Base-by-base conservation (phyloP, 2,329 filamentous ascomycete genomes). In the Monosporascus sp. region DNA sequence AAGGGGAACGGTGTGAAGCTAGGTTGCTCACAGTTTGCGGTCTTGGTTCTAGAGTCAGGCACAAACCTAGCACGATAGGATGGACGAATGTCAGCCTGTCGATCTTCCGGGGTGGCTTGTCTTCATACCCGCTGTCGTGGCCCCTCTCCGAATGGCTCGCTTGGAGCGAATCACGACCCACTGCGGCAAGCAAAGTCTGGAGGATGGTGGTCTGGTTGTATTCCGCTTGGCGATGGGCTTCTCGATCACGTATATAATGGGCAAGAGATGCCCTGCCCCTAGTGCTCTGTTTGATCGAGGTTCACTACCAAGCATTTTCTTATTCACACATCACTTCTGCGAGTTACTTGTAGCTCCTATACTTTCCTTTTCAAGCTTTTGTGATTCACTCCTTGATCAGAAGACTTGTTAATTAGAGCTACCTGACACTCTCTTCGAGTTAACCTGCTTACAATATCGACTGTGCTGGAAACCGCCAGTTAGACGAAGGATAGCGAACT, bases 321-420 rank as follows among this genome's bases (percentile, higher is more conserved):
- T 60, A 54, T 58, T 45, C 28, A 50, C 55, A 58, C 58, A 3
- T 55, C 50, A 61, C 56, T 52, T 63, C 63, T 35, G 31, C 31
- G 52, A 52, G 57, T 58, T 63, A 54, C 52, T 56, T 41, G 58
- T 62, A 58, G 60, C 60, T 62, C 59, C 41, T 50, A 54, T 60
- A 62, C 61, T 51, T 62, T 65, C 59, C 53, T 60, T 64, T 55
- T 44, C 48, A 51, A 47, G 54, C 51, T 50, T 51, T 56, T 35
- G 59, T 62, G 60, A 62, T 60, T 64, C 65, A 65, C 54, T 68
- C 65, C 46, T 67, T 68, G 51, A 60, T 59, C 55, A 59, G 49
- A 37, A 59, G 53, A 52, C 58, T 50, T 53, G 38, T 55, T 54
- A 61, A 54, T 58, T 50, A 56, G 51, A 61, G 56, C 61, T 58